Percentiles rank a stretch among this genome's conserved stretches.
Evolutionary conservation across 1,139 yeast genomes (phyloP).

Genomic region (Yamadazyma atmosphaerica): DNA sequence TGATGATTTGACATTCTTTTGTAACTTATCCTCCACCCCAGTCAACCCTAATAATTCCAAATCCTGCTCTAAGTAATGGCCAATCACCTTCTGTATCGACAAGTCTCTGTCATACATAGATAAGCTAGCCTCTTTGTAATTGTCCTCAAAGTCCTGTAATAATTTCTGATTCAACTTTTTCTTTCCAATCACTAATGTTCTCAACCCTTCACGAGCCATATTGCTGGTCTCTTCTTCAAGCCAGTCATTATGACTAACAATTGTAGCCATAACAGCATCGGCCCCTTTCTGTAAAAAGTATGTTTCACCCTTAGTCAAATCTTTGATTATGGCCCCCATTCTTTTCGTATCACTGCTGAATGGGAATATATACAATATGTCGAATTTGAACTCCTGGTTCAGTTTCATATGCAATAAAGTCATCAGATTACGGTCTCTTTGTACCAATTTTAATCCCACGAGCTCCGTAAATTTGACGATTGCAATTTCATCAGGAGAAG

Average conservation of each 20-base stretch:
- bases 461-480: slow-evolving; percentile 88
- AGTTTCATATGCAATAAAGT: slow-evolving; percentile 66
- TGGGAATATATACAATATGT: slow-evolving; percentile 83
- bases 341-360: slow-evolving; percentile 94
- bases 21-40: slow-evolving; percentile 96
- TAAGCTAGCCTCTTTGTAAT: slow-evolving; percentile 71
- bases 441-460: slow-evolving; percentile 77
- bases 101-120: slow-evolving; percentile 79
- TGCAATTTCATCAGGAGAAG: slow-evolving; percentile 98
- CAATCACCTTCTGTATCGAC: slow-evolving; percentile 66
- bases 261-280: slow-evolving; percentile 88
- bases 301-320: slow-evolving; percentile 59
- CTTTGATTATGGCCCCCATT: slow-evolving; percentile 88
- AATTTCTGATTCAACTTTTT: slow-evolving; percentile 57
- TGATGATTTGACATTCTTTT: slow-evolving; percentile 85
- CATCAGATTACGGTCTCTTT: slow-evolving; percentile 79
- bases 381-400: slow-evolving; percentile 54
- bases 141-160: slow-evolving; percentile 62
- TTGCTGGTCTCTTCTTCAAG: slow-evolving; percentile 95
- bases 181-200: slow-evolving; percentile 91
- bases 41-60: slow-evolving; percentile 88
- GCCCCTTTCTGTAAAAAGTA: slow-evolving; percentile 96
- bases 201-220: slow-evolving; percentile 97
- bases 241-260: slow-evolving; percentile 91
- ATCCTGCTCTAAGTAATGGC: slow-evolving; percentile 74